Evolutionary conservation across 2,329 filamentous ascomycete species (phyloP).

Genomic region (Didymella arachidicola): DNA sequence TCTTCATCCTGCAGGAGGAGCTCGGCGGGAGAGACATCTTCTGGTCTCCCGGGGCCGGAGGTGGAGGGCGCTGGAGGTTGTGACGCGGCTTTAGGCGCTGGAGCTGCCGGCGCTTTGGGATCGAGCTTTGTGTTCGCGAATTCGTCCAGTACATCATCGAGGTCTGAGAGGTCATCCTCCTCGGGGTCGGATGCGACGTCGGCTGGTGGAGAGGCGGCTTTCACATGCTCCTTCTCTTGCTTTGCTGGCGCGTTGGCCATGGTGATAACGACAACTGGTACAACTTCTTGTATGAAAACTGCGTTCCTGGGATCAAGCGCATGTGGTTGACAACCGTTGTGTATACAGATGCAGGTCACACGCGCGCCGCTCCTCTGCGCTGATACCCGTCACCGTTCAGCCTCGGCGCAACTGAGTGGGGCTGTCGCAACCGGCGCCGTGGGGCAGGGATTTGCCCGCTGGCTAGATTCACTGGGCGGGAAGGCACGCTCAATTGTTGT

Average conservation of each 20-base stretch:
- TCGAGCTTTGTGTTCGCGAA: conserved; percentile 74
- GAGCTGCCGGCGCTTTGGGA: conserved; percentile 48
- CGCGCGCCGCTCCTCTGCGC: conserved; percentile 10
- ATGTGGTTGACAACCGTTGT: conserved; percentile 6
- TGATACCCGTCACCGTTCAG: conserved; percentile 24
- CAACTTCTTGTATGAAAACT: background rate
- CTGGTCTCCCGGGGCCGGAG: conserved; percentile 51
- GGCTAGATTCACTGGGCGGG: conserved; percentile 16
- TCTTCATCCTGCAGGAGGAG: conserved; percentile 57
- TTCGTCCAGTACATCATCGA: conserved; percentile 94
- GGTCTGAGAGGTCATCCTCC: conserved; percentile 88
- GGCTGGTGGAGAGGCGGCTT: conserved; percentile 30
- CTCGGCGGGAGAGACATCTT: conserved; percentile 41
- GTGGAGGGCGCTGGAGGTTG: conserved; percentile 47
- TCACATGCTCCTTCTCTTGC: conserved; percentile 21
- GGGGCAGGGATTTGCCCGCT: conserved; percentile 13
- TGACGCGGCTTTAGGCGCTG: conserved; percentile 44
- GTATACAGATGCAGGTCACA: conserved; percentile 17
- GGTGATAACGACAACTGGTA: background rate
- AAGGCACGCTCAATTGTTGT: conserved; percentile 22
- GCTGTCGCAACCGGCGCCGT: conserved; percentile 10
- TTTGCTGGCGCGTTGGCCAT: conserved; percentile 39
- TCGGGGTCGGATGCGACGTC: conserved; percentile 80
- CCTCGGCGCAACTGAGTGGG: conserved; percentile 32
- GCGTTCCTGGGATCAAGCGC: conserved; percentile 1